Percentiles rank a stretch among this genome's conserved stretches.
Conservation (phyloP, 176 grass and related monocot species). For the Microstegium vimineum region DNA sequence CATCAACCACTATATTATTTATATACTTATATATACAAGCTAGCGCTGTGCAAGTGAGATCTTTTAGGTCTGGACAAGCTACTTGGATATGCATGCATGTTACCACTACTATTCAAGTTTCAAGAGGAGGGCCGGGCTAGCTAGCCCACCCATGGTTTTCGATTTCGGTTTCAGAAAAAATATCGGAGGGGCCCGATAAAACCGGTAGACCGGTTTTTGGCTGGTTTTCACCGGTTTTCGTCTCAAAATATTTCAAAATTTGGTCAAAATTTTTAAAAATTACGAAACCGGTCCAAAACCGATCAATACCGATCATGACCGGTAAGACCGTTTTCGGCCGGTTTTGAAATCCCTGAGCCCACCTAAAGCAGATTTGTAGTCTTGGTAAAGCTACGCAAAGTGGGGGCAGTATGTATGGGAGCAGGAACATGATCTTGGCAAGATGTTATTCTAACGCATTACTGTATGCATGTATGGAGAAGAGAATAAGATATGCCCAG, state of each 20-base stretch:
- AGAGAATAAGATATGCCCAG: conserved; percentile 32
- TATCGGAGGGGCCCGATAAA: no score
- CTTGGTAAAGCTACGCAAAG: conserved; percentile 47
- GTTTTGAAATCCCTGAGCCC: no score
- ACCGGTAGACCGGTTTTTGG: no score
- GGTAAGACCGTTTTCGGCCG: no score
- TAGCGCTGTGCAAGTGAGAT: conserved; percentile 38
- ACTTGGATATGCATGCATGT: conserved; percentile 30
- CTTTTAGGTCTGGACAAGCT: conserved; percentile 28
- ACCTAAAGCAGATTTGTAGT: conserved; percentile 32
- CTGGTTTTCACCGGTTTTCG: no score
- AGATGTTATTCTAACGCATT: conserved; percentile 44
- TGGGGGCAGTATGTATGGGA: conserved; percentile 4
- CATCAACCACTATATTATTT: conserved; percentile 6
- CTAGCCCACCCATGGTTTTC: no score
- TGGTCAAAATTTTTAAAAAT: no score
- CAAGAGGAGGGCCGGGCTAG: not conserved
- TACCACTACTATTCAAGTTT: conserved; percentile 10
- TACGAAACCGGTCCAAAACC: no score
- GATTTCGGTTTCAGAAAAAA: no score
- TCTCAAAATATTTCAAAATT: no score
- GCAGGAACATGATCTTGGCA: conserved; percentile 48
- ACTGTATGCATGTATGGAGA: not conserved
- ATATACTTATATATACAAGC: no score
- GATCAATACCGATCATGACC: no score